Conservation (phyloP, 2,329 filamentous ascomycete genomes). For the Cordyceps cicadae region DNA sequence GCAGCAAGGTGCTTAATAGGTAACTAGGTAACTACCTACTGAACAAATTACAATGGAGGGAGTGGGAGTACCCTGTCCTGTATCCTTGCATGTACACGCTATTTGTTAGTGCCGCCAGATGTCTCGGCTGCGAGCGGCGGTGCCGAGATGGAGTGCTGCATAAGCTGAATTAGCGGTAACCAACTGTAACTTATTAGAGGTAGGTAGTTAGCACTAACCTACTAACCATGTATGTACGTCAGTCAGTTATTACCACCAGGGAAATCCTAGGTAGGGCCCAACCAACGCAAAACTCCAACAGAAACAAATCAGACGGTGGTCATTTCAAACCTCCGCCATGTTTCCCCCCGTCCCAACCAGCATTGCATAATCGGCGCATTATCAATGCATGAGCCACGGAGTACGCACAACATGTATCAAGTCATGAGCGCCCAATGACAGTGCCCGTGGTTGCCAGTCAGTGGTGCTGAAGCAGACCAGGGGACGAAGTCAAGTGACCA, state of each 20-base stretch:
- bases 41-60: too few species aligned
- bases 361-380: neutral
- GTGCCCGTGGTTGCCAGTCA: neutral
- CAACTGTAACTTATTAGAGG: too few species aligned
- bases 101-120: neutral
- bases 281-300: neutral
- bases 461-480: too few species aligned
- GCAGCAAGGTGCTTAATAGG: neutral
- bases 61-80: neutral
- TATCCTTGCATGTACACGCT: neutral
- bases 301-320: too few species aligned
- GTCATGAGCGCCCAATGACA: neutral
- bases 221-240: too few species aligned
- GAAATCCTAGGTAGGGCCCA: neutral
- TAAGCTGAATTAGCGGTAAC: neutral
- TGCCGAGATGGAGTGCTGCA: neutral
- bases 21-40: too few species aligned
- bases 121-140: constrained; percentile 3
- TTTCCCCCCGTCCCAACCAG: neutral
- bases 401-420: neutral
- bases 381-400: neutral
- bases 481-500: neutral
- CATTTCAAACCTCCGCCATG: too few species aligned
- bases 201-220: too few species aligned
- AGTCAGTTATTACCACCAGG: too few species aligned